Conservation (phyloP, 1,284 basidiomycete genomes). For the Gymnopus androsaceus region DNA sequence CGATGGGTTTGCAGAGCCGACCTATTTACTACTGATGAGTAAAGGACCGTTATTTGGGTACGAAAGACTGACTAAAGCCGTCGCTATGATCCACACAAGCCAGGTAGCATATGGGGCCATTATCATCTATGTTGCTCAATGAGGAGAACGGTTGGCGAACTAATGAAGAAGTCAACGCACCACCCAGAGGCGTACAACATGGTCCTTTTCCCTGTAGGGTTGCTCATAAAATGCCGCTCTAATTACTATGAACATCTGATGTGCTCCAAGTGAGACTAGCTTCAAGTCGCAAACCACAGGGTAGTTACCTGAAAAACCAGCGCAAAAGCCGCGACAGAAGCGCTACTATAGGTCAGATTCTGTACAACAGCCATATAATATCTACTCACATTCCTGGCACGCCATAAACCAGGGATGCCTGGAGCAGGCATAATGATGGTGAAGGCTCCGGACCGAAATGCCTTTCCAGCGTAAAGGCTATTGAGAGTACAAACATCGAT, state of each 20-base stretch:
- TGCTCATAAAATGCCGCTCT: conserved; percentile 37
- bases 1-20: conserved; percentile 39
- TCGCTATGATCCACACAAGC: conserved; percentile 38
- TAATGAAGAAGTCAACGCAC: conserved; percentile 28
- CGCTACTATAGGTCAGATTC: conserved; percentile 26
- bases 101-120: conserved; percentile 43
- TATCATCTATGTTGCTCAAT: conserved; percentile 36
- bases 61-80: conserved; percentile 33
- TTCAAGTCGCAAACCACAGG: background rate
- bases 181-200: conserved; percentile 36
- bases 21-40: conserved; percentile 21
- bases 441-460: conserved; percentile 46
- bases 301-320: conserved; percentile 43
- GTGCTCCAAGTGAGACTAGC: background rate
- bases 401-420: conserved; percentile 50
- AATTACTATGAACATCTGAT: conserved; percentile 46
- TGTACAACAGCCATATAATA: background rate
- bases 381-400: conserved; percentile 47
- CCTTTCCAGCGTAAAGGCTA: conserved; percentile 43
- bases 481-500: conserved; percentile 5
- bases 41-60: background rate
- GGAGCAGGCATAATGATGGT: conserved; percentile 43
- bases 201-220: conserved; percentile 32
- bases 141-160: background rate
- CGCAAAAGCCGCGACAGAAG: conserved; percentile 42